Base-by-base conservation (phyloP, 1,284 basidiomycete genomes). In the Veloporphyrellus conicus region DNA sequence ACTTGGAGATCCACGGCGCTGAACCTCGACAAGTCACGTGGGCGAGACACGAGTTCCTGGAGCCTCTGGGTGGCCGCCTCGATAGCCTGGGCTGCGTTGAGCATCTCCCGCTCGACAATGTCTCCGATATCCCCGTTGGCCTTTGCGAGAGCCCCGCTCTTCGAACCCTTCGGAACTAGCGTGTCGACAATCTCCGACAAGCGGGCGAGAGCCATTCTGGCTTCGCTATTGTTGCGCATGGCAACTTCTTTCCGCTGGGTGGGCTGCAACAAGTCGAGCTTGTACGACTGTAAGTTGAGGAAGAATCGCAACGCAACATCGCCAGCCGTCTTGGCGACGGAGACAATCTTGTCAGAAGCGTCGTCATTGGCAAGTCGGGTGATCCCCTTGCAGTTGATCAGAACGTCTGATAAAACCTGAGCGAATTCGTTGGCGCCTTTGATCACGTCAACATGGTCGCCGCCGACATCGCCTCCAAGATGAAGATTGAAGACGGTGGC, bases 381-480 rank as follows among this genome's bases (percentile, higher is more conserved):
- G 60, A 98, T 87, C 28, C 96, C 96, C 72, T 99, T 99, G 50
- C 90, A 86, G 68, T 90, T 95, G 67, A 88, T 79, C 41, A 99
- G 73, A 33, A 96, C 93, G 54, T 99, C 96, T 5, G 88, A 78
- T 43, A 98, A 74, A 9, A 90, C 85, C 69, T 99, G 96, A 0
- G 95, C 93, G 48, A 98, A 83, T 64, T 96, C 93, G 70, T 98
- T 99, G 52, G 95, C 92, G 38, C 87, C 82, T 71, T 97, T 97
- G 78, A 99, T 99, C 46, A 99, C 96, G 46, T 96, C 92, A 52
- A 99, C 96, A 62, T 99, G 85, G 52, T 97, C 91, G 32, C 92
- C 93, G 36, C 95, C 95, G 31, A 76, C 74, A 62, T 97, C 92
- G 33, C 89, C 90, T 47, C 85, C 82, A 18, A 99, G 78, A 71